A percentile compares a stretch with the other conserved stretches of the same genome.
These are phyloP conservation scores for Penicillium cosmopolitanum DNA, from an alignment of 495 filamentous ascomycete genomes.

Conservation along the genomic window DNA sequence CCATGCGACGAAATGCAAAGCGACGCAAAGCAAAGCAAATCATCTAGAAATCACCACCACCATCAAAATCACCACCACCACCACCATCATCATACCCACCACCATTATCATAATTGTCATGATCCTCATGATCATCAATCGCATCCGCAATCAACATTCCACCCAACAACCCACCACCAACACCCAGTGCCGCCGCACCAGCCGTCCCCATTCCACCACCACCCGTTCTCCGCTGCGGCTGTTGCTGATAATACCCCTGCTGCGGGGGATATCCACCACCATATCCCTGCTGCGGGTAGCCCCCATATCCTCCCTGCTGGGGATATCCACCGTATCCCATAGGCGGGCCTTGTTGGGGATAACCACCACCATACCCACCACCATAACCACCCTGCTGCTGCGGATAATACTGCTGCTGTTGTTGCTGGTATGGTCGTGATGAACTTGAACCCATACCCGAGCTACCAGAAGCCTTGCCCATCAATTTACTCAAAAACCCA, in stretches of 20 bases:
- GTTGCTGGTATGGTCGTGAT: constrained; percentile 7
- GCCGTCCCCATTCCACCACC: constrained; percentile 64
- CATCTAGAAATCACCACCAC: constrained; percentile 41
- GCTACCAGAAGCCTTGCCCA: constrained; percentile 39
- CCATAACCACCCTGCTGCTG: constrained; percentile 18
- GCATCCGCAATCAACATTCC: constrained; percentile 69
- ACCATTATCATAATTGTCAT: constrained; percentile 51
- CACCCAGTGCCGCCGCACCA: constrained; percentile 74
- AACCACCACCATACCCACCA: no score
- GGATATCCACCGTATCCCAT: constrained; percentile 14
- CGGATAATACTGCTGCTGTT: constrained; percentile 3
- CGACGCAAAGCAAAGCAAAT: constrained; percentile 8
- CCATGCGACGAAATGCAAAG: not conserved
- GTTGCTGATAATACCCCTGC: constrained; percentile 43
- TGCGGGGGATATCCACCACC: constrained; percentile 42
- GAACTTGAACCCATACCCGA: constrained; percentile 29
- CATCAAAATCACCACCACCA: constrained; percentile 51
- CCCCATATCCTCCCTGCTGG: constrained; percentile 33
- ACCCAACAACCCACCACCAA: constrained; percentile 76
- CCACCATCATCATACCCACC: constrained; percentile 34
- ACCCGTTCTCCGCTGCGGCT: constrained; percentile 30
- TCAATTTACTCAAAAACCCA: constrained; percentile 55
- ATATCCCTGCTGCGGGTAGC: constrained; percentile 41
- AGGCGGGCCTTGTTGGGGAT: no score
- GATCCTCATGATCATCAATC: constrained; percentile 46